Base-by-base conservation (phyloP, 2,329 filamentous ascomycete genomes). In the Biscogniauxia sp. region DNA sequence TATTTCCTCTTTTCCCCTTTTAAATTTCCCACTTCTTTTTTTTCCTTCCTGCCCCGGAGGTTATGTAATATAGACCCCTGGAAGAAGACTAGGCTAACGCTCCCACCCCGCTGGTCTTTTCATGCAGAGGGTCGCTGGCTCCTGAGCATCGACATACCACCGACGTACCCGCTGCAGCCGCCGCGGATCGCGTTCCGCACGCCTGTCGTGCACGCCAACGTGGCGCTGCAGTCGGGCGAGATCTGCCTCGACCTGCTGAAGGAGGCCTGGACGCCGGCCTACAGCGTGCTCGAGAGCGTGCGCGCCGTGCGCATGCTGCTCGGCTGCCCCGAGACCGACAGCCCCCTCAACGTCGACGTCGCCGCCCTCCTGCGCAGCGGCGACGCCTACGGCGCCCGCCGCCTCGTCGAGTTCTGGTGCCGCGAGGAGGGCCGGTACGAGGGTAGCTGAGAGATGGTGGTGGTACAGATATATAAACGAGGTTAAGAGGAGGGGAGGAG, bases 231-330 rank as follows among this genome's bases (percentile, higher is more conserved):
- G 68, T 93, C 87, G 2, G 95, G 95, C 68, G 93, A 97, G 77
- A 95, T 99, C 72, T 99, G 95, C 75, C 86, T 98, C 26, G 95
- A 97, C 73, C 83, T 98, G 64, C 82, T 99, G 61, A 84, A 84
- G 72, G 84, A 88, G 58, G 84, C 84, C 19, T 98, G 94, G 94
- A 90, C 91, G 61, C 91, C 93, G 1, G 88, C 92, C 19, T 95
- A 97, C 76, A 93, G 89, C 50, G 83, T 98, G 20, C 84, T 89
- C 41, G 85, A 89, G 70, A 90, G 88, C 63, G 79, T 94, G 70
- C 88, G 90, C 68, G 87, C 87, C 53, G 84, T 94, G 65, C 85
- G 90, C 66, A 84, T 90, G 78, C 80, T 95, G 68, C 79, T 92
- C 60, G 81, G 78, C 25, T 86, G 82, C 64, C 89, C 90, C 1